Evolutionary conservation across 1,139 yeast genomes (phyloP), one percentile per base, ranked within the genome.

Genomic region (Hansenula anomala): DNA sequence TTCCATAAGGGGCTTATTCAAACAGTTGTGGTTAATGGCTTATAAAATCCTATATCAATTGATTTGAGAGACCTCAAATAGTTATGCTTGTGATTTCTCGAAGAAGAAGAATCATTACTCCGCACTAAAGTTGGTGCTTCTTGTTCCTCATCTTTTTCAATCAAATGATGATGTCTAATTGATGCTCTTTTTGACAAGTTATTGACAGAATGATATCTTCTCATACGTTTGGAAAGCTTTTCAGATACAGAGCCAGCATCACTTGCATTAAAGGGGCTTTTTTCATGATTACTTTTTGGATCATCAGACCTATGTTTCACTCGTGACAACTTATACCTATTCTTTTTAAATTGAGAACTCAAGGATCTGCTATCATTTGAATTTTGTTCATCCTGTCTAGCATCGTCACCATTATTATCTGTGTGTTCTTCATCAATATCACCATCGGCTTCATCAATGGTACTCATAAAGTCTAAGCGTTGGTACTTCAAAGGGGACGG

Each of bases 401-500:
- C 22, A 20, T 20, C 22, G 22, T 20, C 22, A 20, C 22, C n/a
- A n/a, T 20, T 20, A 20, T 6, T 20, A 20, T 6, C 22, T n/a
- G n/a, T n/a, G n/a, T n/a, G n/a, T n/a, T n/a, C n/a, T n/a, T n/a
- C n/a, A n/a, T n/a, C n/a, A n/a, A n/a, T n/a, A n/a, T n/a, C n/a
- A n/a, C n/a, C n/a, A n/a, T n/a, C n/a, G n/a, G n/a, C n/a, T n/a
- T n/a, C n/a, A n/a, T n/a, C n/a, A n/a, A n/a, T n/a, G n/a, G n/a
- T n/a, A n/a, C n/a, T n/a, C n/a, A n/a, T n/a, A n/a, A n/a, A n/a
- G 6, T 31, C 33, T 8, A 11, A 20, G 6, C 2, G 16, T 20
- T 20, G 17, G 20, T 20, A n/a, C n/a, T n/a, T 45, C 32, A 56
- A 46, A 0, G 55, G 55, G 0, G 59, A 54, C 4, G 43, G 36